A percentile compares a stretch with the other conserved stretches of the same genome.
These are phyloP conservation scores for Euphorbia schlechtendalii DNA, from an alignment of 441 rosid genomes.

Conservation along the genomic window DNA sequence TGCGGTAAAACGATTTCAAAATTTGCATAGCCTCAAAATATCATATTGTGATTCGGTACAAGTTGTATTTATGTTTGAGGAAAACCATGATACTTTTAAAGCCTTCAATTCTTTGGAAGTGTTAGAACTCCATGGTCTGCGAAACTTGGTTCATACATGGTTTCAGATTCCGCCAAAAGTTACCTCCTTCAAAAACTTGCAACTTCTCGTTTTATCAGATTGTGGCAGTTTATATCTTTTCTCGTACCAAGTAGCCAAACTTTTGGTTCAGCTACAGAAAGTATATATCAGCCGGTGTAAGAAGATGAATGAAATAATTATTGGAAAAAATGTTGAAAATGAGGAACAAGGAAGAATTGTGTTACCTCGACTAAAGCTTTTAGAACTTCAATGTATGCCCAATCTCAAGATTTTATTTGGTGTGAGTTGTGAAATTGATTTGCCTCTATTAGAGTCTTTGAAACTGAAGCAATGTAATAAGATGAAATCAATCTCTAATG, in stretches of 20 bases:
- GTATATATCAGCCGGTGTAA: background rate
- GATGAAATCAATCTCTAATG: background rate
- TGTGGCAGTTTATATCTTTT: background rate
- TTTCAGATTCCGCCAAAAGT: background rate
- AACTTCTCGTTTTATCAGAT: background rate
- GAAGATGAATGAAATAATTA: background rate
- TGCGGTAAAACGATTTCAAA: background rate
- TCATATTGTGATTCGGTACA: background rate
- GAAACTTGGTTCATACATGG: background rate
- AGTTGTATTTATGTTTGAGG: background rate
- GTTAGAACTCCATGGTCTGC: background rate
- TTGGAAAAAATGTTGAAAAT: background rate
- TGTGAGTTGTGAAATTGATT: background rate
- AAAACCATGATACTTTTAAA: background rate
- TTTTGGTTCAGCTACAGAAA: background rate
- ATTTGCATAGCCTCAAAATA: background rate
- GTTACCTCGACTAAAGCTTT: background rate
- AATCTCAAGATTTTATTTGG: background rate
- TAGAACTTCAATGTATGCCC: background rate
- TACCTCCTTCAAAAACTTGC: background rate
- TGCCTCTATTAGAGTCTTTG: background rate
- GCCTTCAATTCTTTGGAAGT: background rate
- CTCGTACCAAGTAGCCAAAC: background rate
- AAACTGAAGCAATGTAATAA: background rate
- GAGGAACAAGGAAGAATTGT: background rate